Base-by-base conservation (phyloP, 371 early-diverging fungal species). In the Cokeromyces recurvatus region DNA sequence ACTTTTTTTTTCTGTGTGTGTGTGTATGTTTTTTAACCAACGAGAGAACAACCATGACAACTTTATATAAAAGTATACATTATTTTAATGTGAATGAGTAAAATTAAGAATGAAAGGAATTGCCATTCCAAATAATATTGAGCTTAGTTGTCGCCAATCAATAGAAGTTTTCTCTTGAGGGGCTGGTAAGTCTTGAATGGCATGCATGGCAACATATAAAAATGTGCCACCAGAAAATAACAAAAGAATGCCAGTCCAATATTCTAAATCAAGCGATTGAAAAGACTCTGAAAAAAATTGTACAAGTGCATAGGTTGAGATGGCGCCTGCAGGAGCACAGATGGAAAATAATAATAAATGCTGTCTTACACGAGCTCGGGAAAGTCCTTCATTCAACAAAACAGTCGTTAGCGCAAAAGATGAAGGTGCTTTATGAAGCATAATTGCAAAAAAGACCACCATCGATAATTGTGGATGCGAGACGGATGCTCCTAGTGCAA, bases 381-480 rank as follows among this genome's bases (percentile, higher is more conserved):
- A 67, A 49, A 78, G 65, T 9, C 92, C 90, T 40, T 81, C 84
- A 46, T 78, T 77, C 47, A 95, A 67, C 20, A 96, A 69, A 12
- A 90, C 85, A 2, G 93, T 89, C 11, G 89, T 78, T 9, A 95
- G 76, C 0, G 93, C 96, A 71, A 97, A 92, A 0, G 96, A 91
- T 2, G 92, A 84, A 3, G 97, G 96, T 2, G 92, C 95, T 64
- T 97, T 97, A 79, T 97, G 97, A 23, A 97, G 78, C 81, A 95
- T 85, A 49, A 97, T 90, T n/a, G 97, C 97, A 22, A 94, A 49
- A 55, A 95, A 97, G 4, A 97, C 89, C 7, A 94, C 83, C 43
- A 92, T 68, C 16, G 89, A 91, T 2, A 96, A 66, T 9, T 79
- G 71, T 5, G 85, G 87, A 23, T 77, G 69, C 1, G 64, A 63